A percentile compares a stretch with the other conserved stretches of the same genome.
Conservation (phyloP, 139 green algal genomes). For the Haematococcus lacustris region DNA sequence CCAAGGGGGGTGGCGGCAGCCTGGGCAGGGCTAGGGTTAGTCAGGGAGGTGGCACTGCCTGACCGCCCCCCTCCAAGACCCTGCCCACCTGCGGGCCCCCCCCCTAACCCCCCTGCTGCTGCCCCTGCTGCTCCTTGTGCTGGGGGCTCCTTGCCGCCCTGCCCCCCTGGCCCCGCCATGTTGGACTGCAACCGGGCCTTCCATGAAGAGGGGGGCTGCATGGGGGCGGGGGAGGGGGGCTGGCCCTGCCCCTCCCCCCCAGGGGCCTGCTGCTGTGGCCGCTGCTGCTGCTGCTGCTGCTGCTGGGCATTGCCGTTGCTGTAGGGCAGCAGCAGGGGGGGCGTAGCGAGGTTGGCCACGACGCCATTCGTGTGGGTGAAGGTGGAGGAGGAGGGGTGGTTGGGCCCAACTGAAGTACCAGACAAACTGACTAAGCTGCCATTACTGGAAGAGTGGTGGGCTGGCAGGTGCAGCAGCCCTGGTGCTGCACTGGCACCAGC, state of each 20-base stretch:
- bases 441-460: too few species aligned
- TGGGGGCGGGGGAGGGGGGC: background rate
- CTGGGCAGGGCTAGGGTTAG: background rate
- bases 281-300: slow-evolving; percentile 6
- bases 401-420: too few species aligned
- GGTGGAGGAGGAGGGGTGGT: too few species aligned
- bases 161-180: background rate
- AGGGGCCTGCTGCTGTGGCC: background rate
- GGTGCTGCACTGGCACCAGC: too few species aligned
- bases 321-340: background rate
- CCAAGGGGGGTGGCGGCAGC: background rate
- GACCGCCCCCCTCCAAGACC: background rate
- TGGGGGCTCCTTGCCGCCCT: background rate
- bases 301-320: background rate
- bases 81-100: background rate
- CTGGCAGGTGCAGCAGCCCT: too few species aligned
- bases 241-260: background rate
- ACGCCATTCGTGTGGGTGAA: too few species aligned
- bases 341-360: background rate
- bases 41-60: background rate
- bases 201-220: slow-evolving; percentile 1
- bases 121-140: slow-evolving; percentile 6
- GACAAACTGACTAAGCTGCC: too few species aligned
- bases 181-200: slow-evolving; percentile 3
- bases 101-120: slow-evolving; percentile 5